Evolutionary conservation across 2,329 filamentous ascomycete species (phyloP).

Genomic region (Penicillium sp.): DNA sequence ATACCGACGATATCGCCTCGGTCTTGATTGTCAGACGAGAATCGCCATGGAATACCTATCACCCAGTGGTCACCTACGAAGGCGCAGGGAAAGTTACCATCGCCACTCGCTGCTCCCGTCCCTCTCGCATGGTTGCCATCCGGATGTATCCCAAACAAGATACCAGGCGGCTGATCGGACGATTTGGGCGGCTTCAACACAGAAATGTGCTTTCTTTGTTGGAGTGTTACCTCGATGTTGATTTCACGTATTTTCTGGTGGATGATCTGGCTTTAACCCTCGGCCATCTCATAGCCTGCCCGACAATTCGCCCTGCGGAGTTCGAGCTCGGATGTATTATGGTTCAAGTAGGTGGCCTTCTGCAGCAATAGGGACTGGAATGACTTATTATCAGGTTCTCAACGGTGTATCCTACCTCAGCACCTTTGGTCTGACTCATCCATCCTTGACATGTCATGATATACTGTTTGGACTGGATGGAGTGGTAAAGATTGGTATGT

Average conservation of each 20-base stretch:
- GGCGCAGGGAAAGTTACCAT: constrained; percentile 20
- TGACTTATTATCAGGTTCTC: constrained; percentile 9
- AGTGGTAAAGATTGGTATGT: not conserved
- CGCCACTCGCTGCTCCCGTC: constrained; percentile 10
- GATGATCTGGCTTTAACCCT: constrained; percentile 5
- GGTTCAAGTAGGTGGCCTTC: not conserved
- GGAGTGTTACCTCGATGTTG: constrained; percentile 5
- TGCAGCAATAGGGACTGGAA: not conserved
- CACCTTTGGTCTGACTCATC: constrained; percentile 1
- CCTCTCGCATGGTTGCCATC: constrained; percentile 21
- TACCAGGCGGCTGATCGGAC: not conserved
- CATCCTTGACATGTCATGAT: constrained; percentile 1
- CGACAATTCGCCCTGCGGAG: not conserved
- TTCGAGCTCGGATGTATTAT: constrained; percentile 12
- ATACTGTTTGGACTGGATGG: constrained; percentile 7
- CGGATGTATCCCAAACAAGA: constrained; percentile 10
- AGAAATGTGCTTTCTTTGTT: constrained; percentile 2
- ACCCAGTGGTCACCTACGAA: constrained; percentile 17
- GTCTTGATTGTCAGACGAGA: constrained; percentile 15
- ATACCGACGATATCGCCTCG: not conserved
- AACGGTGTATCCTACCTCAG: constrained; percentile 3
- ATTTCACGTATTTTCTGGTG: constrained; percentile 3
- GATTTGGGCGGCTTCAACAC: constrained; percentile 10
- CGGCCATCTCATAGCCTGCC: not conserved
- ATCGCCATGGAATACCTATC: constrained; percentile 25